Conservation (phyloP, 192 early-diverging fungal species). For the Gamsiella multidivaricata region DNA sequence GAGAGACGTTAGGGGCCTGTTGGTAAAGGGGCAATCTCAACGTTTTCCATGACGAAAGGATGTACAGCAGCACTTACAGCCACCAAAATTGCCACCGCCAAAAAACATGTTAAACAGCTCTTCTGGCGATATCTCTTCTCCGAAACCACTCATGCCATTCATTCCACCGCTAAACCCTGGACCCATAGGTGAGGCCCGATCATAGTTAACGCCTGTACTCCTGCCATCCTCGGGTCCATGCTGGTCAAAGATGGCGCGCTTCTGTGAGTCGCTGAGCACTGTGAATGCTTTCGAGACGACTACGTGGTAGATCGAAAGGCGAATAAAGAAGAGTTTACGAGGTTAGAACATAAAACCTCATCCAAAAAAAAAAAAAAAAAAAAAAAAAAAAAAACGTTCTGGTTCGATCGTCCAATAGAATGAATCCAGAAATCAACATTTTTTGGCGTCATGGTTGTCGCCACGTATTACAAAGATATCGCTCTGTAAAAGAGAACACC, state of each 20-base stretch:
- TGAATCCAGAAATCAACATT: too few relatives aligned
- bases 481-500: background rate
- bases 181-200: constrained; percentile 42
- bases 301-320: constrained; percentile 26
- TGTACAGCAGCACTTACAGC: too few relatives aligned
- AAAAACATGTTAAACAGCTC: constrained; percentile 98
- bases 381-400: background rate
- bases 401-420: too few relatives aligned
- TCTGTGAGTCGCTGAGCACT: constrained; percentile 87
- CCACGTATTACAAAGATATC: constrained; percentile 31
- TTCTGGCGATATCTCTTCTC: constrained; percentile 89
- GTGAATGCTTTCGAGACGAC: constrained; percentile 93
- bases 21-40: background rate
- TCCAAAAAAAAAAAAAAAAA: constrained; percentile 3
- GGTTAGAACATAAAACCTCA: background rate
- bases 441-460: too few relatives aligned
- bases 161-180: constrained; percentile 55
- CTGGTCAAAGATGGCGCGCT: constrained; percentile 87
- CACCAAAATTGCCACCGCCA: constrained; percentile 72
- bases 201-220: constrained; percentile 49
- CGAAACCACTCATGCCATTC: constrained; percentile 35
- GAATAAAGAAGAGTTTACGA: background rate
- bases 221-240: constrained; percentile 82
- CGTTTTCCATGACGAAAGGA: too few relatives aligned
- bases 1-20: background rate